Evolutionary conservation across 768 basidiomycete species (phyloP), one percentile per base, ranked within the genome.

Genomic region (Rhodotorula babjevae): DNA sequence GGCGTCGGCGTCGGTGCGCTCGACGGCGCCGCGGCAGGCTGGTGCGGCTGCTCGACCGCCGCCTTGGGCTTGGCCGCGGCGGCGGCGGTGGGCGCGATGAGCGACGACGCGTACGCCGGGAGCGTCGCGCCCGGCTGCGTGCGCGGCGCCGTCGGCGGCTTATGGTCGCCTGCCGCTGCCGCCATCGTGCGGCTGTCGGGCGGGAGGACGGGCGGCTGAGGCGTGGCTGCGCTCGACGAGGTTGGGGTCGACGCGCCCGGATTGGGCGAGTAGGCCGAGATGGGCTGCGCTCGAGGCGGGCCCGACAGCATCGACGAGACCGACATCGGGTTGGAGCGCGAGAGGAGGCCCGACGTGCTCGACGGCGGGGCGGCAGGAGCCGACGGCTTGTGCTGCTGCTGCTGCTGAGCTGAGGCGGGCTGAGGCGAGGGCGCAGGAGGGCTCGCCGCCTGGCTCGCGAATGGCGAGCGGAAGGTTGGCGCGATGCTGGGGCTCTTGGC

Each of bases 241-340:
- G 47, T 21, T 16, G 14, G 25, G 25, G 11, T 27, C 44, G 60
- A 47, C 19, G 60, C 8, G 5, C 53, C 4, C 7, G 63, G 25
- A 0, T 44, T 47, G 9, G 71, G 57, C 31, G 67, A 63, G 36
- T 65, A 73, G 0, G 67, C 72, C 33, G 53, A 15, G 44, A 67
- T 29, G 29, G 68, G 56, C 14, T 33, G 58, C 3, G 60, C 67
- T 40, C 65, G 61, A 8, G 71, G 59, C 5, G 71, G 71, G 15
- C 68, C 71, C n/a, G 66, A 68, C 15, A 76, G 62, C 71, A 76
- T 76, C 27, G 74, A 63, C 49, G 71, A 72, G n/a, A 76, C 74
- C 27, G 65, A 67, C 74, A 76, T 76, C 42, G 65, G 71, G 57
- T 76, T 76, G 14, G 63, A 18, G 29, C 61, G 44, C 23, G 50